Evolutionary conservation across 148 eudicot genomes (phyloP).

Genomic region (Spergularia marina): DNA sequence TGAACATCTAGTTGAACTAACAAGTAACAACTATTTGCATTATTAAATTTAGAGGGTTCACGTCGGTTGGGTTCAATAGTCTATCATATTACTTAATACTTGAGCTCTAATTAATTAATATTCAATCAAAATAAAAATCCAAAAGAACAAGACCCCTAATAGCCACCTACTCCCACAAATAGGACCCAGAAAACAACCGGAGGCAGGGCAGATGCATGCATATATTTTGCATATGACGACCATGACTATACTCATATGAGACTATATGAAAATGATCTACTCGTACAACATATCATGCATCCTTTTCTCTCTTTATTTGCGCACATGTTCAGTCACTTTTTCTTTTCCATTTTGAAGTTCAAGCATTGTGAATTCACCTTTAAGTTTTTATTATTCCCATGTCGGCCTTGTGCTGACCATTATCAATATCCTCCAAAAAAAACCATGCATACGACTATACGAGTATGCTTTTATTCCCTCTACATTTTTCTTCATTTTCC

Average conservation of each 20-base stretch:
- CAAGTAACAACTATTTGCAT: no score
- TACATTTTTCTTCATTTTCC: not conserved
- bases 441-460: not conserved
- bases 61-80: no score
- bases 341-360: not conserved
- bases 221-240: not conserved
- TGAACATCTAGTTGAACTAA: no score
- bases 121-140: not conserved
- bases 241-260: not conserved
- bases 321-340: slow-evolving; percentile 12
- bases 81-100: no score
- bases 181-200: not conserved
- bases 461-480: not conserved
- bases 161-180: not conserved
- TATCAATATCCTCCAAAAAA: not conserved
- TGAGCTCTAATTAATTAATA: not conserved
- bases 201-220: slow-evolving; percentile 21
- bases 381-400: not conserved
- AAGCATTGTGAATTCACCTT: not conserved
- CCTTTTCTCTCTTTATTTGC: not conserved
- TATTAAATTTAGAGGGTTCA: no score
- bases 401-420: slow-evolving; percentile 36
- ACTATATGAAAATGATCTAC: no score
- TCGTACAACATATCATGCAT: not conserved
- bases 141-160: not conserved